These are phyloP conservation scores for Fusarium haematococcum DNA, from an alignment of 2,329 filamentous ascomycete species.

Conservation along the genomic window DNA sequence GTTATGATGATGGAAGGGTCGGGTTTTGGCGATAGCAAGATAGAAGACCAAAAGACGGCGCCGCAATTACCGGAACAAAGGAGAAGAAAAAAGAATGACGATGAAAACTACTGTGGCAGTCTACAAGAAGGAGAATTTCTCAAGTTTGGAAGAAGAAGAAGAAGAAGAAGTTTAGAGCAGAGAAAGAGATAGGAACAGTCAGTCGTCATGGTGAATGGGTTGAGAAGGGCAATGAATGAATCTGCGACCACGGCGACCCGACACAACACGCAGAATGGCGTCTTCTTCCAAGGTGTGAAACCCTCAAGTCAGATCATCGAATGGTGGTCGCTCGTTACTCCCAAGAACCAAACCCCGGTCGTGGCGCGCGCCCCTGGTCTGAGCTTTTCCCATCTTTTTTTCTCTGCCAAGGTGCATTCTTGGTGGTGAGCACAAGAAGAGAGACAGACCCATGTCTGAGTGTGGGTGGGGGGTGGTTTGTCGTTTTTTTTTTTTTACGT, in stretches of 20 bases:
- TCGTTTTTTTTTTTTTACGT: neutral
- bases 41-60: neutral
- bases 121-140: neutral
- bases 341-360: neutral
- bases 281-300: constrained; percentile 17
- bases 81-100: neutral
- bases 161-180: neutral
- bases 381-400: neutral
- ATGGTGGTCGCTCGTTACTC: constrained; percentile 8
- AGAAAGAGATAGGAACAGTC: neutral
- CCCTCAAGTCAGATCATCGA: constrained; percentile 38
- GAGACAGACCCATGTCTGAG: neutral
- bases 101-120: neutral
- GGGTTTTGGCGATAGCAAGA: neutral
- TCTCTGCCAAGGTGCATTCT: constrained; percentile 22
- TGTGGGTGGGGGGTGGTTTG: neutral
- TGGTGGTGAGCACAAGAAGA: neutral
- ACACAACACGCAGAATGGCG: constrained; percentile 6
- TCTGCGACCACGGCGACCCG: constrained; percentile 14
- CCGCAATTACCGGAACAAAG: neutral
- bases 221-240: constrained; percentile 16
- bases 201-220: constrained; percentile 34
- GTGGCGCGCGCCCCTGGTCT: neutral
- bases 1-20: neutral
- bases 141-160: neutral